Evolutionary conservation across 805 yeast species (phyloP).

Genomic region (Saccharomyces mikatae): DNA sequence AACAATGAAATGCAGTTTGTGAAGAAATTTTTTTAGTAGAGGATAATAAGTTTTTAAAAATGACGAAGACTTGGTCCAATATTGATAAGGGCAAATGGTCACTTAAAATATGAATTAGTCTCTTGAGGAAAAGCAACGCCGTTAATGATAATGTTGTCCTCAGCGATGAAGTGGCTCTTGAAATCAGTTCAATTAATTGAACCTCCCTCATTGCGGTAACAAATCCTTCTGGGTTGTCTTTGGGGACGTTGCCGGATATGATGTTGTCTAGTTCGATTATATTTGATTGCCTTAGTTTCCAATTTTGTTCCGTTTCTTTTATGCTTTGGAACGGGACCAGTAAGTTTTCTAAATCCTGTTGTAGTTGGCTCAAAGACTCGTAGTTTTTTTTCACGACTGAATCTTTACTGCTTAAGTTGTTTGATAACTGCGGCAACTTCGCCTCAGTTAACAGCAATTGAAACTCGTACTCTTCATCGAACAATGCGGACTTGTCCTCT

Average conservation of each 20-base stretch:
- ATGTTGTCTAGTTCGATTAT: slow-evolving; percentile 43
- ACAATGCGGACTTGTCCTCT: slow-evolving; percentile 1
- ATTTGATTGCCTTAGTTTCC: slow-evolving; percentile 64
- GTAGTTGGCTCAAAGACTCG: slow-evolving; percentile 13
- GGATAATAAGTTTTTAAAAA: slow-evolving; percentile 29
- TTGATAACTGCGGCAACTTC: slow-evolving; percentile 11
- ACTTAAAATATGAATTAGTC: slow-evolving; percentile 32
- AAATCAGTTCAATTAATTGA: slow-evolving; percentile 49
- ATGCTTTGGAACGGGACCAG: slow-evolving; percentile 44
- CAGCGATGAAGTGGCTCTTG: slow-evolving; percentile 61
- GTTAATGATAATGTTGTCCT: slow-evolving; percentile 75
- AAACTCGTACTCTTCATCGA: slow-evolving; percentile 19
- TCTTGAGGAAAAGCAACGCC: slow-evolving; percentile 73
- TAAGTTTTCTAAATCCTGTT: slow-evolving; percentile 22
- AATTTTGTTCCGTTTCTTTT: slow-evolving; percentile 82
- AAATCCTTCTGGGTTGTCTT: slow-evolving; percentile 33
- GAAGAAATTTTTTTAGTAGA: slow-evolving; percentile 35
- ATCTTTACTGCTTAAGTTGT: slow-evolving; percentile 1
- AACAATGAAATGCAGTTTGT: slow-evolving; percentile 31
- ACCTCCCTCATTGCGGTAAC: slow-evolving; percentile 28
- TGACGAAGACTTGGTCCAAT: slow-evolving; percentile 30
- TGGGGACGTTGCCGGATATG: slow-evolving; percentile 48
- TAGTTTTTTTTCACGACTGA: slow-evolving; percentile 1
- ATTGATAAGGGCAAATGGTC: slow-evolving; percentile 25
- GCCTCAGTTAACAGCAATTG: slow-evolving; percentile 11